Evolutionary conservation across 2,329 filamentous ascomycete genomes (phyloP).

Genomic region (Zasmidium angulare): DNA sequence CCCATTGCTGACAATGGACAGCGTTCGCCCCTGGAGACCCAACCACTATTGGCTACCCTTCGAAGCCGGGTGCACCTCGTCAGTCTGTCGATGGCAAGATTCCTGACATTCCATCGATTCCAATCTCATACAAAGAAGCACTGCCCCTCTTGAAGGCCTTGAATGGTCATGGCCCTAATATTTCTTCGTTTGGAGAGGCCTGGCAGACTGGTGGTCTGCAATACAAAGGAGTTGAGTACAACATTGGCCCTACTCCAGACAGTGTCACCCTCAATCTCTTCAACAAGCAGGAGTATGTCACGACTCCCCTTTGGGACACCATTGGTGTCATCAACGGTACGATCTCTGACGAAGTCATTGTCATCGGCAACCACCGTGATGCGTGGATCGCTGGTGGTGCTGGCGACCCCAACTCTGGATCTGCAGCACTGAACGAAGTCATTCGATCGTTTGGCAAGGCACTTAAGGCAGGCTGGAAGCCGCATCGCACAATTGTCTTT

Average conservation of each 20-base stretch:
- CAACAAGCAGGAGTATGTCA: slow-evolving; percentile 52
- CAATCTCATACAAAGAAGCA: slow-evolving; percentile 84
- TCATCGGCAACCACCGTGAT: slow-evolving; percentile 90
- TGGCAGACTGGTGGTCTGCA: slow-evolving; percentile 69
- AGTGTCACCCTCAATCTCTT: slow-evolving; percentile 55
- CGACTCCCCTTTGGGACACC: slow-evolving; percentile 64
- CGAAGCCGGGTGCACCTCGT: slow-evolving; percentile 82
- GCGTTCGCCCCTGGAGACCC: slow-evolving; percentile 68
- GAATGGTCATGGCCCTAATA: slow-evolving; percentile 82
- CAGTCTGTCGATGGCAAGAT: slow-evolving; percentile 68
- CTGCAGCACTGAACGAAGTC: slow-evolving; percentile 75
- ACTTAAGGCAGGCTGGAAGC: slow-evolving; percentile 73
- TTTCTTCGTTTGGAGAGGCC: slow-evolving; percentile 67
- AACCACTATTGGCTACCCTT: slow-evolving; percentile 91
- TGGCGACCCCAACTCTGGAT: slow-evolving; percentile 79
- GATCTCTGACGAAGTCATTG: slow-evolving; percentile 77
- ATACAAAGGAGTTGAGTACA: slow-evolving; percentile 82
- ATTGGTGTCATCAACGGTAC: slow-evolving; percentile 91
- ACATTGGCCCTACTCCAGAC: slow-evolving; percentile 78
- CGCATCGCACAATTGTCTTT: slow-evolving; percentile 86
- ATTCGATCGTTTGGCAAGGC: slow-evolving; percentile 73
- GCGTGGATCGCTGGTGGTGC: slow-evolving; percentile 87
- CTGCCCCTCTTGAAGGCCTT: slow-evolving; percentile 84
- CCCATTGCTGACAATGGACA: slow-evolving; percentile 25
- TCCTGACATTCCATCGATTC: slow-evolving; percentile 84